Base-by-base conservation (phyloP, 163 green algal species). In the Chloromonas sp. region DNA sequence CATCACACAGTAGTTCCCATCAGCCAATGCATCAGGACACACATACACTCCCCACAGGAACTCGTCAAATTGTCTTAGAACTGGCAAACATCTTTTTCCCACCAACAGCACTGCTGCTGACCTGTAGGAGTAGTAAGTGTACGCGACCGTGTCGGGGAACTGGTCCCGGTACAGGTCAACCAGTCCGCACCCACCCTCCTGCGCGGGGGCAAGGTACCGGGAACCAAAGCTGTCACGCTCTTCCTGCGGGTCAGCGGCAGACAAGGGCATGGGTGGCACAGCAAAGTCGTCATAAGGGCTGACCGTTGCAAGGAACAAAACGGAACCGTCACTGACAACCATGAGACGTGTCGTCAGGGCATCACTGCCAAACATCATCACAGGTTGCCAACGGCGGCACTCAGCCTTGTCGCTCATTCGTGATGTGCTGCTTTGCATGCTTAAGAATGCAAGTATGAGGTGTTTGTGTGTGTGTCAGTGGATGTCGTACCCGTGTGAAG, bases 91-190 rank as follows among this genome's bases (percentile, higher is more conserved):
- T 36, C 36, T 36, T 36, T 36, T 36, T 36, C 36, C 36, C 36
- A 36, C 36, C 36, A 36, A 74, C 5, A 74, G 71, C 71, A 58
- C 71, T 58, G 13, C 13, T 36, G 2, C 71, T 11, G 5, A 83
- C 60, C 85, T 85, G 86, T 85, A 88, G 0, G 79, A 86, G 78
- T 85, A 91, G 85, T 91, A 92, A 3, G 87, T 93, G 88, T 96
- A 95, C 0, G 60, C 92, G 57, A 90, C 84, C 0, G 94, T 85
- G 1, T 87, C 90, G 5, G 94, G 94, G 83, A 93, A 85, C 81
- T 92, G 87, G 0, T 60, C 77, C 0, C 94, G 89, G 81, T 94
- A 96, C 3, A 81, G 88, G 83, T 97, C 94, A 76, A 92, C 88
- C 74, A 95, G 86, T 1, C 90, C 91, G 36, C 77, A 59, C 86